Percentiles rank a stretch among this genome's conserved stretches.
Evolutionary conservation across 495 filamentous ascomycete species (phyloP).

Genomic region (Staphylotrichum longicolle): DNA sequence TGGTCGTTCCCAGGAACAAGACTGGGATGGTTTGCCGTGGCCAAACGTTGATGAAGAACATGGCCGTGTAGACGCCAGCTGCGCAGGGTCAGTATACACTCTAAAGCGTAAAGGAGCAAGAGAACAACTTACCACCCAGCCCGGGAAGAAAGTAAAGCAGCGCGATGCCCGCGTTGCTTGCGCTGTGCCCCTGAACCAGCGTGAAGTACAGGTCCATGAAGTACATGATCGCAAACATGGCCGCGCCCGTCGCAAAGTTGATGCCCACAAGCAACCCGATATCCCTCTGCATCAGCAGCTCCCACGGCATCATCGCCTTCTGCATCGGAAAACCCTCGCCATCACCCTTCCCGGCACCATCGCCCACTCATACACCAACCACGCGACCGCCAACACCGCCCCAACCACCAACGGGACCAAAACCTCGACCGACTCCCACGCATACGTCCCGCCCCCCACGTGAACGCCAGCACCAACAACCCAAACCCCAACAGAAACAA

Average conservation of each 20-base stretch:
- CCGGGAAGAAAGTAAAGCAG: constrained; percentile 50
- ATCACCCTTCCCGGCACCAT: constrained; percentile 50
- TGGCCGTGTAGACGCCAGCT: constrained; percentile 54
- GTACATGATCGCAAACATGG: constrained; percentile 55
- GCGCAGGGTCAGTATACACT: not conserved
- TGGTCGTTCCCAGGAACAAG: constrained; percentile 48
- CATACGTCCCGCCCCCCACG: constrained; percentile 59
- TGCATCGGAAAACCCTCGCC: constrained; percentile 47
- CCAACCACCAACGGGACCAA: constrained; percentile 54
- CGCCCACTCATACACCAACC: constrained; percentile 54
- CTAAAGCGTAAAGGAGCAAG: not conserved
- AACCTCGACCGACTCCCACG: constrained; percentile 51
- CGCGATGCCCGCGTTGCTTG: constrained; percentile 50
- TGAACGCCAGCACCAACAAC: constrained; percentile 55
- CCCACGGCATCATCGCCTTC: constrained; percentile 57
- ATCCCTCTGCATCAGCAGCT: constrained; percentile 50
- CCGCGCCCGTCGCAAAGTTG: constrained; percentile 53
- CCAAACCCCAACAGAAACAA: constrained; percentile 60
- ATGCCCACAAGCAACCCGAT: constrained; percentile 52
- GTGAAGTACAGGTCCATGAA: constrained; percentile 61
- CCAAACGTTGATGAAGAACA: constrained; percentile 55
- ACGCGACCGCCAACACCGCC: constrained; percentile 43
- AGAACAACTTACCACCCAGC: constrained; percentile 38
- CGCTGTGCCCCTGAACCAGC: constrained; percentile 46
- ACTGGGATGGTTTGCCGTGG: constrained; percentile 55